Conservation (phyloP, 2,329 filamentous ascomycete genomes). For the Claviceps citrina region DNA sequence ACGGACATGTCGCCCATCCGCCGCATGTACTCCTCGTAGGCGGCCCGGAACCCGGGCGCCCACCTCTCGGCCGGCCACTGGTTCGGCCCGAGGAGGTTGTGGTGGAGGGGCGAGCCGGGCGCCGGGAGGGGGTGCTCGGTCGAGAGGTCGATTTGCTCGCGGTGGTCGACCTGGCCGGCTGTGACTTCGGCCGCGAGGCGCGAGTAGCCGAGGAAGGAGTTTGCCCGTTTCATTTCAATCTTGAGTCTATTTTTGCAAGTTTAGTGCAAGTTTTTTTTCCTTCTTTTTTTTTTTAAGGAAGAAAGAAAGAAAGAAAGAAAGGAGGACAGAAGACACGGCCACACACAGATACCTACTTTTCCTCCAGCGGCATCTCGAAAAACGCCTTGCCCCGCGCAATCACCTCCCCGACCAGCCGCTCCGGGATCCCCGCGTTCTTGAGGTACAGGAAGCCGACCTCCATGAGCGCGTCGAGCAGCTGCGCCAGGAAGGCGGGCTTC, state of each 20-base stretch:
- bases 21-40: slow-evolving; percentile 60
- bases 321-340: not conserved
- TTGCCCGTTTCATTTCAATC: slow-evolving; percentile 59
- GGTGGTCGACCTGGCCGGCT: slow-evolving; percentile 58
- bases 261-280: not conserved
- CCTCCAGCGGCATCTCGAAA: slow-evolving; percentile 59
- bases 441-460: slow-evolving; percentile 84
- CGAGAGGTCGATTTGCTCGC: slow-evolving; percentile 76
- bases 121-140: slow-evolving; percentile 57
- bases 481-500: slow-evolving; percentile 55
- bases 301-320: not conserved
- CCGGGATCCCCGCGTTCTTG: slow-evolving; percentile 59
- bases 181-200: slow-evolving; percentile 54
- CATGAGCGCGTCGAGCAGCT: slow-evolving; percentile 60
- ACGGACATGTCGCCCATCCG: slow-evolving; percentile 60
- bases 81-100: slow-evolving; percentile 61
- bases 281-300: too few species aligned
- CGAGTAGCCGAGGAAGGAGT: slow-evolving; percentile 57
- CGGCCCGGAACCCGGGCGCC: slow-evolving; percentile 51
- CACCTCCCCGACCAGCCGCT: slow-evolving; percentile 48
- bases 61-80: slow-evolving; percentile 57
- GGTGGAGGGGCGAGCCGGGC: slow-evolving; percentile 49
- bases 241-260: slow-evolving; percentile 29
- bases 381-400: slow-evolving; percentile 54
- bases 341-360: slow-evolving; percentile 60